These are phyloP conservation scores for Cutaneotrichosporon daszewskae DNA, from an alignment of 1,284 basidiomycete genomes.

Conservation along the genomic window DNA sequence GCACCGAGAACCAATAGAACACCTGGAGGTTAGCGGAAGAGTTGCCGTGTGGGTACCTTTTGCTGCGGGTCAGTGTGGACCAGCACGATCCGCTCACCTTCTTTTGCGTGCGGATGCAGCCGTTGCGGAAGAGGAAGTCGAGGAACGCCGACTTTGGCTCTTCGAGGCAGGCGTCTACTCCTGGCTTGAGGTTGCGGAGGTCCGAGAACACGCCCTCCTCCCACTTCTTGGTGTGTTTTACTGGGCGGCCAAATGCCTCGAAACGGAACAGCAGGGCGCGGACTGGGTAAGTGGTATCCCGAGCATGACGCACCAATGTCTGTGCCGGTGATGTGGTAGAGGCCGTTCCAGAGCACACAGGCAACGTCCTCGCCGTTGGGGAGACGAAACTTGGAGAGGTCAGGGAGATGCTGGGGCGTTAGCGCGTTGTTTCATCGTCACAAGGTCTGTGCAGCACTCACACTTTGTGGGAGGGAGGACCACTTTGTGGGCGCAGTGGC, in stretches of 20 bases:
- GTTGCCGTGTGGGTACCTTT: conserved; percentile 19
- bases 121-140: conserved; percentile 86
- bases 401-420: conserved; percentile 53
- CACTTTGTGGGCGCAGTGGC: conserved; percentile 59
- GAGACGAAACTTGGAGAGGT: conserved; percentile 72
- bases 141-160: conserved; percentile 82
- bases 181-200: conserved; percentile 82
- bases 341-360: conserved; percentile 80
- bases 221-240: conserved; percentile 42
- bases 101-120: conserved; percentile 91
- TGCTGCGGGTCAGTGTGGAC: conserved; percentile 21
- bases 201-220: conserved; percentile 91
- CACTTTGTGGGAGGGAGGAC: conserved; percentile 22
- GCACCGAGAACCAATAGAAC: conserved; percentile 87
- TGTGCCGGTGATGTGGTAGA: conserved; percentile 87
- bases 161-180: conserved; percentile 79
- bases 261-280: conserved; percentile 82
- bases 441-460: conserved; percentile 9
- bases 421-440: conserved; percentile 2
- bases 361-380: conserved; percentile 80
- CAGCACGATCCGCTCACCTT: conserved; percentile 70
- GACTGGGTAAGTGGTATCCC: conserved; percentile 48
- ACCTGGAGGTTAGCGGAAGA: conserved; percentile 21
- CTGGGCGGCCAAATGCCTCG: conserved; percentile 65
- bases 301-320: conserved; percentile 45